Evolutionary conservation across 1,139 yeast genomes (phyloP).

Genomic region (Meyerozyma carpophila): DNA sequence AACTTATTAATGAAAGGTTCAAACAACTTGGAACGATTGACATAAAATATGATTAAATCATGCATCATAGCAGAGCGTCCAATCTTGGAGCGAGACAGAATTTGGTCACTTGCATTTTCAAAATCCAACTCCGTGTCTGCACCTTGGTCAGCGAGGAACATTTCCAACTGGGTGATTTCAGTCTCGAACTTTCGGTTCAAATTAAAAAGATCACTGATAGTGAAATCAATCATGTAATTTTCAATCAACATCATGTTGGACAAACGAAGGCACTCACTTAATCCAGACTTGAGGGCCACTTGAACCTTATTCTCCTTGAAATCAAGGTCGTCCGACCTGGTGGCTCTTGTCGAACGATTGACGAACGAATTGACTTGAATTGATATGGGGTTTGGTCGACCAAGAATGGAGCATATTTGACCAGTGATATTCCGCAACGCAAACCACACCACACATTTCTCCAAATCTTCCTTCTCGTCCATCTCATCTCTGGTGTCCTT

Average conservation of each 20-base stretch:
- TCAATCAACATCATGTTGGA: conserved; percentile 50
- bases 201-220: conserved; percentile 30
- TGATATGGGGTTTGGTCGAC: conserved; percentile 53
- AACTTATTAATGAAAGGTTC: conserved; percentile 46
- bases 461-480: conserved; percentile 26
- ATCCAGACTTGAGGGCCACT: conserved; percentile 36
- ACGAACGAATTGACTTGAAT: conserved; percentile 41
- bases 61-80: conserved; percentile 33
- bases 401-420: conserved; percentile 46
- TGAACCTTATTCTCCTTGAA: conserved; percentile 23
- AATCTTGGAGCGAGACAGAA: conserved; percentile 9
- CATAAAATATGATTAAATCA: conserved; percentile 42
- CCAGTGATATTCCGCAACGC: conserved; percentile 44
- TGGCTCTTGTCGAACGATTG: conserved; percentile 11
- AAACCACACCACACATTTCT: conserved; percentile 44
- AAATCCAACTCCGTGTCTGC: not conserved
- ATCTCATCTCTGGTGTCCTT: conserved; percentile 15
- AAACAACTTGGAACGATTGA: conserved; percentile 46
- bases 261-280: conserved; percentile 44
- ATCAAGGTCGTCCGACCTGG: conserved; percentile 8
- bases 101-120: not conserved
- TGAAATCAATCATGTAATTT: conserved; percentile 44
- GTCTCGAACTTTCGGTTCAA: conserved; percentile 37
- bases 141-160: conserved; percentile 8
- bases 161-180: conserved; percentile 33